Evolutionary conservation across 139 green algal species (phyloP), one percentile per base, ranked within the genome.

Genomic region (Nannochloris sp.): DNA sequence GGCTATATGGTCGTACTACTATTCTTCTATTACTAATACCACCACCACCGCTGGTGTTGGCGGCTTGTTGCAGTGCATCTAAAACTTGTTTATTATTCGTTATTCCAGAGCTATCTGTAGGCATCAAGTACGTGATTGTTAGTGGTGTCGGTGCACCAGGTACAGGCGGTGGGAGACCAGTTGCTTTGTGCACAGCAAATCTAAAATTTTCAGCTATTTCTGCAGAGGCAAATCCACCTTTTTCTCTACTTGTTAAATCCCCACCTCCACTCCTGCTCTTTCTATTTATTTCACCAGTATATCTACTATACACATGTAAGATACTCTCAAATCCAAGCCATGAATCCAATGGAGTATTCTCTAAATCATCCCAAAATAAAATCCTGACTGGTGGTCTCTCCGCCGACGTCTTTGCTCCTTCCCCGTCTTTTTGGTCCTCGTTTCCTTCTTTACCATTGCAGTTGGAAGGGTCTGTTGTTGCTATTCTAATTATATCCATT

Each of bases 241-340:
- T n/a, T 70, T n/a, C 47, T 68, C 15, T 32, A 34, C 36, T 57
- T 58, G 2, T 56, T 60, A 6, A n/a, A n/a, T n/a, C n/a, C n/a
- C n/a, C n/a, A n/a, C n/a, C 42, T 51, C 19, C 19, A 19, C 42
- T 19, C 42, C 42, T 19, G 19, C 42, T 19, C 19, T 51, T 19
- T 19, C 19, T 19, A 51, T 19, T 19, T 19, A 19, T 51, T 19
- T 45, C 45, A 4, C 67, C 63, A 15, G 27, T 51, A 35, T 82
- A 79, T 54, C 75, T 79, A 67, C 64, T 14, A 2, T 85, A 74
- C 1, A 81, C 35, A 4, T 87, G 67, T 14, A 93, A 24, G 19
- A 88, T 33, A 30, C 79, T 80, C 61, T 93, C 73, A 73, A 95
- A 86, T 29, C 75, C 57, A 24, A 92, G 64, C 87, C 87, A 95